Evolutionary conservation across 2,329 filamentous ascomycete species (phyloP), one percentile per base, ranked within the genome.

Genomic region (Akanthomyces uredinophilus): DNA sequence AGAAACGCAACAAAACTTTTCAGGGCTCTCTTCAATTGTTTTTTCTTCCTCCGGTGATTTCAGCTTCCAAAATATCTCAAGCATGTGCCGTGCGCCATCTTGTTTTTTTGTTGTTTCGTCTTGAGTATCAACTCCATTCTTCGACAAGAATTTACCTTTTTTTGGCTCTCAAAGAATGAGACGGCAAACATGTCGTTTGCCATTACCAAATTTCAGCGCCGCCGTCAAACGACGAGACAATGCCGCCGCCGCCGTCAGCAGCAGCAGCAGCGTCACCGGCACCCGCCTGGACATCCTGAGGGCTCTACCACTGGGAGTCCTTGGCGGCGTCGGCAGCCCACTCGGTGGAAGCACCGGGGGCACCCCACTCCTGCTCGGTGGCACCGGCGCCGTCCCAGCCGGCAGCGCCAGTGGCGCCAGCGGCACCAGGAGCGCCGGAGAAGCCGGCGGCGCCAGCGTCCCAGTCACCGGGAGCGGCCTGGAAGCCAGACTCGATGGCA

Each of bases 401-500:
- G 69, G 78, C 78, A 68, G 80, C 81, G 37, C 47, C 57, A 16
- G 58, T 29, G 29, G 58, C 55, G 65, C 77, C 75, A 68, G 81
- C 78, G 66, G 78, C 75, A 64, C 80, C 77, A 64, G 53, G 24
- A 20, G 84, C 82, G 74, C 85, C 85, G 69, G 87, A 81, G 78
- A 90, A 90, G 73, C 84, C 86, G 74, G 87, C 83, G 64, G 89
- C 87, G 24, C 53, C 53, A 5, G 91, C 87, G 76, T 96, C 93
- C 92, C 94, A 97, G 81, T 96, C 93, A 72, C 82, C 87, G 66
- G 76, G 78, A 70, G 82, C 81, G 74, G 78, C 78, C 67, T 82
- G 84, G 82, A 93, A 92, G 74, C 89, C 90, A 70, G 86, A 82
- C 78, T 95, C 92, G 71, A 95, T 87, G 70, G 90, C 87, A 71